A percentile compares a stretch with the other conserved stretches of the same genome.
phyloP scores from a whole-genome alignment of 2,329 filamentous ascomycete genomes.

The Microdochium nivale region DNA sequence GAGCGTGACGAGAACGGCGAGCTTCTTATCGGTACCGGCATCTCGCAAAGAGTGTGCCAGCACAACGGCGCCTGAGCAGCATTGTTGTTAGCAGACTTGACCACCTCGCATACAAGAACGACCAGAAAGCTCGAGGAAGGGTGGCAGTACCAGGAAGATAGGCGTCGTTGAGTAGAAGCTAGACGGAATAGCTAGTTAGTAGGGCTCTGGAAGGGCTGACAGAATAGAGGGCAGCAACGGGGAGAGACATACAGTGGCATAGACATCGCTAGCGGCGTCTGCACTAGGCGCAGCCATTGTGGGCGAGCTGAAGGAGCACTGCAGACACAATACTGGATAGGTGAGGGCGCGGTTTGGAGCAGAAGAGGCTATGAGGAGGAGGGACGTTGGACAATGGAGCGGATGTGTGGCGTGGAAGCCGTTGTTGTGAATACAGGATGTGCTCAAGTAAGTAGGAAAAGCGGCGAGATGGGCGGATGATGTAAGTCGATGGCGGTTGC shows the following conservation, averaged over 20 bases:
- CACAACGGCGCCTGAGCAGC: constrained; percentile 68
- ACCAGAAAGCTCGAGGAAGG: constrained; percentile 5
- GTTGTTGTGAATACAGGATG: not conserved
- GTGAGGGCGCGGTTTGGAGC: not conserved
- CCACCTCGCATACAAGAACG: constrained; percentile 3
- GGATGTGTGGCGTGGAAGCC: not conserved
- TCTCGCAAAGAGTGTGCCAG: constrained; percentile 92
- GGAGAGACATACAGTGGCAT: constrained; percentile 50
- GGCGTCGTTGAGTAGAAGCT: constrained; percentile 87
- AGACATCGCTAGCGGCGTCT: constrained; percentile 42
- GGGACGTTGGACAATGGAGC: not conserved
- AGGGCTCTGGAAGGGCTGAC: constrained; percentile 9
- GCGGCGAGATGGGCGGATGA: not conserved
- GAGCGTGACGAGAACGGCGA: constrained; percentile 75
- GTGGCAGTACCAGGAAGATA: constrained; percentile 77
- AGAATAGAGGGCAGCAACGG: not conserved
- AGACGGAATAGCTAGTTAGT: constrained; percentile 16
- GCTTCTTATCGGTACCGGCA: constrained; percentile 75
- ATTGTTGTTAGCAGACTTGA: constrained; percentile 6
- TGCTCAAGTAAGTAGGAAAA: not conserved
- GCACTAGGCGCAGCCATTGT: constrained; percentile 25
- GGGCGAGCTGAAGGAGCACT: not conserved
- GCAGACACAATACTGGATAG: not conserved
- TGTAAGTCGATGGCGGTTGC: not conserved
- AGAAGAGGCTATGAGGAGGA: not conserved